Evolutionary conservation across 768 basidiomycete genomes (phyloP).

Genomic region (Rhodocollybia butyracea): DNA sequence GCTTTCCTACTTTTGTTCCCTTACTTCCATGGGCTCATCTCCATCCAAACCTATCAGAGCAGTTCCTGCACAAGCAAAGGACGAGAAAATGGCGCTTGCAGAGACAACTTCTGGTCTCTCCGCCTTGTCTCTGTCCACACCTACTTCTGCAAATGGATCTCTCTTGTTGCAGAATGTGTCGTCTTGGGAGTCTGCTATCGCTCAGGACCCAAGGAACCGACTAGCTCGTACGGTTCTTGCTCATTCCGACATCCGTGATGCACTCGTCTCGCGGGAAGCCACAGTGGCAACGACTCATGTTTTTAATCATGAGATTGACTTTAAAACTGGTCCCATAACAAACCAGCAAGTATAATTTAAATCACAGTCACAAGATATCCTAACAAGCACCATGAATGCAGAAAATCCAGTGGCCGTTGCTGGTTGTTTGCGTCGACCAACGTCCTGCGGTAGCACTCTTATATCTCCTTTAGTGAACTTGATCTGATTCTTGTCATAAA

Average conservation of each 20-base stretch:
- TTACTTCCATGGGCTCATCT: slow-evolving; percentile 1
- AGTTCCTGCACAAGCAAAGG: background rate
- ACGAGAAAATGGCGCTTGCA: background rate
- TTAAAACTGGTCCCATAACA: slow-evolving; percentile 81
- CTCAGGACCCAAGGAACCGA: slow-evolving; percentile 55
- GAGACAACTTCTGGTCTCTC: slow-evolving; percentile 24
- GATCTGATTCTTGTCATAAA: too few relatives aligned
- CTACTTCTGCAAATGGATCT: slow-evolving; percentile 58
- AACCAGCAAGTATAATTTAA: too few relatives aligned
- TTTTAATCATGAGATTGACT: slow-evolving; percentile 79
- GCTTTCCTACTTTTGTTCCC: background rate
- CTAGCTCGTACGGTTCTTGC: slow-evolving; percentile 76
- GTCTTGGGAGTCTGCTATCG: slow-evolving; percentile 63
- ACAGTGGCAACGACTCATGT: slow-evolving; percentile 66
- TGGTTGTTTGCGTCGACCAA: slow-evolving; percentile 96
- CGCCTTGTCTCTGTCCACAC: slow-evolving; percentile 27
- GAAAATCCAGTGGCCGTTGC: slow-evolving; percentile 85
- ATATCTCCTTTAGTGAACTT: too few relatives aligned
- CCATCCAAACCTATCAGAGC: background rate
- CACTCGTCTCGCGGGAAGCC: slow-evolving; percentile 63
- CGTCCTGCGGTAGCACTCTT: slow-evolving; percentile 72
- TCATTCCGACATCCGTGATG: slow-evolving; percentile 61
- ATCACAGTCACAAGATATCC: too few relatives aligned
- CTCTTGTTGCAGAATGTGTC: slow-evolving; percentile 55
- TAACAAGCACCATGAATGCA: too few relatives aligned